Base-by-base conservation (phyloP, 2,329 filamentous ascomycete genomes). In the Talaromyces sp. region DNA sequence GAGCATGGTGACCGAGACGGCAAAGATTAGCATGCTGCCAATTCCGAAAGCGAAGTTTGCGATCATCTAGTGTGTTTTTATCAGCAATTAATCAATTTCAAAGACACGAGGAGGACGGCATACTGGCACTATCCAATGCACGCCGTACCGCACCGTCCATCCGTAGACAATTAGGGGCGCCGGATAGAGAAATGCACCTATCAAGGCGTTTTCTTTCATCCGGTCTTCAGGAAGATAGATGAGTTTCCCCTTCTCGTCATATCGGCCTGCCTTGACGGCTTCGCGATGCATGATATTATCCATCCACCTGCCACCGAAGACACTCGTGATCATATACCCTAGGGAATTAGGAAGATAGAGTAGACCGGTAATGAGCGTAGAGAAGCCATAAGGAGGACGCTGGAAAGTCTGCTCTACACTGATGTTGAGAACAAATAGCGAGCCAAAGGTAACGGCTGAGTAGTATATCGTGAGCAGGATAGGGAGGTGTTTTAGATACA, bases 141-240 rank as follows among this genome's bases (percentile, higher is more conserved):
- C 76, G 1, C 87, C 80, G 63, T 86, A 83, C 50, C 87, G 77
- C 0, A 85, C 82, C 0, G 86, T 84, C 91, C 91, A 96, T 4
- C 91, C 91, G 70, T 91, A 95, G 79, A 87, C 87, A 31, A 95
- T 79, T 63, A 95, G 73, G 0, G 87, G 87, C 0, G 81, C 80
- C 0, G 91, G 91, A 67, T 89, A 93, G 53, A 93, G 67, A 3
- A 86, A 79, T 0, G 87, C 87, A 3, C 88, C 89, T 0, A 93
- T 74, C 88, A 88, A 94, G 2, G 89, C 89, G 70, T 96, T 95
- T 71, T 94, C 89, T 51, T 87, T 82, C 85, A 95, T 90, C 12
- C 91, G 84, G 73, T 96, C 91, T 75, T 95, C 91, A 0, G 91
- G 91, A 2, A 86, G 79, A 69, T 86, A 89, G 9, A 91, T 77